A percentile compares a stretch with the other conserved stretches of the same genome.
Conservation (phyloP, 306 rosid species). For the Trifolium dubium region DNA sequence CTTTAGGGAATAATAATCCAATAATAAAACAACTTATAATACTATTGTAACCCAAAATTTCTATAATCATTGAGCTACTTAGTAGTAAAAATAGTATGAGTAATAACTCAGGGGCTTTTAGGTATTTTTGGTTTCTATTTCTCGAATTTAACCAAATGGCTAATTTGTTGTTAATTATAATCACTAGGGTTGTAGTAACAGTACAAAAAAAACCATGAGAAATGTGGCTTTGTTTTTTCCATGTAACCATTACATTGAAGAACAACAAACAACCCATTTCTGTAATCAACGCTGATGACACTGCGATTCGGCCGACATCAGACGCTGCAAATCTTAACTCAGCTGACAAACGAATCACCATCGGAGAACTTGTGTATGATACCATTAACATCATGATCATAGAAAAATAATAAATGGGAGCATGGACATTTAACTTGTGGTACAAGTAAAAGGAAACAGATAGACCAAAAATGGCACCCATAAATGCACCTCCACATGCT, state of each 20-base stretch:
- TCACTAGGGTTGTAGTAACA: background rate
- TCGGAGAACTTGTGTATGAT: conserved; percentile 79
- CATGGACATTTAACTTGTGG: conserved; percentile 34
- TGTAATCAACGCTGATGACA: conserved; percentile 59
- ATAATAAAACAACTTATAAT: conserved; percentile 61
- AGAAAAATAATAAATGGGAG: conserved; percentile 33
- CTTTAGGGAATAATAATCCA: conserved; percentile 74
- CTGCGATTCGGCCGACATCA: conserved; percentile 61
- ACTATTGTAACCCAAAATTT: conserved; percentile 64
- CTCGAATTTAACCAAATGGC: conserved; percentile 72
- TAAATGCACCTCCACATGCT: conserved; percentile 60
- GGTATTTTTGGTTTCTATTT: conserved; percentile 64
- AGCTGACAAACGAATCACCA: conserved; percentile 74
- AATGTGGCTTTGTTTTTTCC: background rate
- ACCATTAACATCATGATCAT: conserved; percentile 55
- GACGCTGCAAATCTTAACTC: conserved; percentile 74
- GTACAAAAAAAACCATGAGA: conserved; percentile 35
- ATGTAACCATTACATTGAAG: conserved; percentile 55
- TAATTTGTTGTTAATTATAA: conserved; percentile 51
- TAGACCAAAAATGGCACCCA: conserved; percentile 57
- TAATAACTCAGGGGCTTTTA: conserved; percentile 67
- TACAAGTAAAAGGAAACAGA: conserved; percentile 62
- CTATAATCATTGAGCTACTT: conserved; percentile 63
- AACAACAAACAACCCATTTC: conserved; percentile 67
- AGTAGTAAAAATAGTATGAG: conserved; percentile 62